Base-by-base conservation (phyloP, 2,329 filamentous ascomycete species). In the Nemania diffusa region DNA sequence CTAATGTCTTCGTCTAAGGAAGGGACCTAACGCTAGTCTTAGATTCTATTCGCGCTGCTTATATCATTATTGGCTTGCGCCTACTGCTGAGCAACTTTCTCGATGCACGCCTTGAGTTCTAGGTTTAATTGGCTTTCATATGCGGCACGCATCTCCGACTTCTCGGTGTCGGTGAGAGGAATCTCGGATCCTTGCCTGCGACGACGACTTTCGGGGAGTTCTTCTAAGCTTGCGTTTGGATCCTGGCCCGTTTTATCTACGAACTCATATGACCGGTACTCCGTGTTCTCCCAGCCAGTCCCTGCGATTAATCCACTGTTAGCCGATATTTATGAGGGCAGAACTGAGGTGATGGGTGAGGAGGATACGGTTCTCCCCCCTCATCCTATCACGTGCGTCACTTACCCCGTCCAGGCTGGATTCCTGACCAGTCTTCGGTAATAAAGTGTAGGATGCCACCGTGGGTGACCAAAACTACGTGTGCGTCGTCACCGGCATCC, bases 401-500 rank as follows among this genome's bases (percentile, higher is more conserved):
- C 82, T 63, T 78, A 84, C 84, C 81, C 65, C 68, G 69, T 0
- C 74, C 73, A 3, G 82, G 73, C 73, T 80, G 77, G 26, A 86
- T 85, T 48, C 89, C 91, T 61, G 88, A 83, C 88, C 90, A 97
- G 74, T 97, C 93, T 72, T 94, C 88, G 0, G 92, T 96, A 69
- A 97, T 81, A 74, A 93, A 97, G 78, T 97, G 94, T 73, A 97
- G 77, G 73, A 94, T 92, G 0, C 91, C 92, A 1, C 94, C 94
- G 74, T 97, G 94, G 2, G 92, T 91, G 7, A 97, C 92, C 1
- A 94, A 84, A 0, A 91, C 88, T 29, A 97, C 87, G 72, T 95
- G 87, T 3, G 81, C 83, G 73, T 92, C 89, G 5, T 76, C 74
- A 1, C 75, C 80, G 1, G 77, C 77, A 29, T 74, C 73, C 83